Percentiles rank a stretch among this genome's conserved stretches.
phyloP scores from a whole-genome alignment of 2,329 filamentous ascomycete genomes.

The Apiospora hydei region DNA sequence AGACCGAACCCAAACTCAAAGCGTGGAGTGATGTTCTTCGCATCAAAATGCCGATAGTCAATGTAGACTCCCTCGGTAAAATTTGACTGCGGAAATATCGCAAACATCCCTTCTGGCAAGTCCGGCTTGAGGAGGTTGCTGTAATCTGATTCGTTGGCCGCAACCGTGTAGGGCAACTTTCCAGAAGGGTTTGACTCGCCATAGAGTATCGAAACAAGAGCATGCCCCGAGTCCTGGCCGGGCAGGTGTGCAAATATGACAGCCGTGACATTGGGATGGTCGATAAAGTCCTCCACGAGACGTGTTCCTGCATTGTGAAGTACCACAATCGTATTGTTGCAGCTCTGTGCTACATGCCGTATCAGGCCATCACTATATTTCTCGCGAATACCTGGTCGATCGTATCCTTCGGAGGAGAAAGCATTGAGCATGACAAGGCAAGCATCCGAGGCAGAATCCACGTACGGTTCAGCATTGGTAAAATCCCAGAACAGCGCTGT shows the following conservation, averaged over 20 bases:
- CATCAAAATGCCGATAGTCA: conserved; percentile 64
- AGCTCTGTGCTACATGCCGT: conserved; percentile 70
- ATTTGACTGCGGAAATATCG: conserved; percentile 57
- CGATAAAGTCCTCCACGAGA: conserved; percentile 66
- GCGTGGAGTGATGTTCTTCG: conserved; percentile 53
- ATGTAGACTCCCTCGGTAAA: conserved; percentile 60
- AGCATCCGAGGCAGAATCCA: conserved; percentile 62
- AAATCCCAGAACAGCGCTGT: conserved; percentile 69
- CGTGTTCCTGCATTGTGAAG: conserved; percentile 70
- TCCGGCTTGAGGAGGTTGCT: conserved; percentile 50
- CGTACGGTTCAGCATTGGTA: conserved; percentile 51
- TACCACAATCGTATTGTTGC: conserved; percentile 69
- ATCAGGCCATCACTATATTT: conserved; percentile 74
- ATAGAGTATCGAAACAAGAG: conserved; percentile 64
- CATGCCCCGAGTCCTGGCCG: conserved; percentile 67
- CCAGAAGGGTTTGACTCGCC: conserved; percentile 64
- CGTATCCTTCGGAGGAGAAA: conserved; percentile 76
- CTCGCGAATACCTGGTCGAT: conserved; percentile 68
- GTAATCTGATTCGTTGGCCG: conserved; percentile 63
- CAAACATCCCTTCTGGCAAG: conserved; percentile 68
- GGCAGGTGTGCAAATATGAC: conserved; percentile 74
- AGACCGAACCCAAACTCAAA: conserved; percentile 66
- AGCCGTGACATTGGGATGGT: conserved; percentile 69
- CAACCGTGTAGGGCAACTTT: conserved; percentile 68
- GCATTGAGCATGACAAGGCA: conserved; percentile 74